Conservation (phyloP, 352 stramenopile species). For the Globisporangium echinulatum region DNA sequence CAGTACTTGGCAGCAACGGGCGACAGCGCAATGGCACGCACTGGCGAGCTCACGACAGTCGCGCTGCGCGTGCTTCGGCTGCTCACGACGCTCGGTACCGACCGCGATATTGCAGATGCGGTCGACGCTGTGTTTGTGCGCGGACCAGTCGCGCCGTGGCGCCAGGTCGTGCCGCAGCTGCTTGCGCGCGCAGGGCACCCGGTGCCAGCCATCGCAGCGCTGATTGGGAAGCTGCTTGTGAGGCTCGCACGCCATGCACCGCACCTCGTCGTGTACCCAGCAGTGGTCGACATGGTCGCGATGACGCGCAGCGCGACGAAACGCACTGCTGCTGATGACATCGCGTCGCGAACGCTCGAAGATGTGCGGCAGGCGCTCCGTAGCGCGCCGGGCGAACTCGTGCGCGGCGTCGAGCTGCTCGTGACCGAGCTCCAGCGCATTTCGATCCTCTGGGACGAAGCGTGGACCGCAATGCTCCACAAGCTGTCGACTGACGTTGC, state of each 20-base stretch:
- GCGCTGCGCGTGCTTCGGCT: slow-evolving; percentile 58
- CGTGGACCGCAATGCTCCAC: slow-evolving; percentile 58
- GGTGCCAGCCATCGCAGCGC: slow-evolving; percentile 31
- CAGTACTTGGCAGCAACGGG: slow-evolving; percentile 6
- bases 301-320: not conserved
- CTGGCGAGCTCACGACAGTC: slow-evolving; percentile 33
- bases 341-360: slow-evolving; percentile 17
- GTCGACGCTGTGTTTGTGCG: slow-evolving; percentile 37
- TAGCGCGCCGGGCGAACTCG: slow-evolving; percentile 28
- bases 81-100: slow-evolving; percentile 53
- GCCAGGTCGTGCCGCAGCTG: slow-evolving; percentile 63
- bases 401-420: slow-evolving; percentile 51
- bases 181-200: slow-evolving; percentile 62
- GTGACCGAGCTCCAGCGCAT: slow-evolving; percentile 73
- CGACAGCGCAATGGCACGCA: not conserved
- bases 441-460: slow-evolving; percentile 80
- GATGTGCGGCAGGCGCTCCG: slow-evolving; percentile 40
- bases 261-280: slow-evolving; percentile 69
- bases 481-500: slow-evolving; percentile 73
- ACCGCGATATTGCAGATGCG: slow-evolving; percentile 28
- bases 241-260: slow-evolving; percentile 56
- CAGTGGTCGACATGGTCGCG: slow-evolving; percentile 49
- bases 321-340: too few species aligned
- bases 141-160: slow-evolving; percentile 58
- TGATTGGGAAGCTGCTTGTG: slow-evolving; percentile 54